phyloP scores from a whole-genome alignment of 306 rosid species.

The Lablab purpureus region DNA sequence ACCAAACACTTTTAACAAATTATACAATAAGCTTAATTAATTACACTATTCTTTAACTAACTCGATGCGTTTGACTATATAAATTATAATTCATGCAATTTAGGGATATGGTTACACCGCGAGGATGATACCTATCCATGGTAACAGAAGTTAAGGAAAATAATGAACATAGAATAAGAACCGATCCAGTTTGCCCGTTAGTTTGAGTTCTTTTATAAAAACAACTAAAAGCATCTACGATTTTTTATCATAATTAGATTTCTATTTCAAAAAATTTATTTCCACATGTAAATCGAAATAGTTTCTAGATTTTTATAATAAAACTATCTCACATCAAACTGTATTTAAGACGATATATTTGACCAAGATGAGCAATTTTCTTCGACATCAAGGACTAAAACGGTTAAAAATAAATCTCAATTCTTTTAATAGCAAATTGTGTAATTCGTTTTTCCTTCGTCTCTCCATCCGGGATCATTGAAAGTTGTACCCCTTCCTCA shows the following conservation, averaged over 20 bases:
- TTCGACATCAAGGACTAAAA: not conserved
- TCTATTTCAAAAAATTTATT: too few relatives aligned
- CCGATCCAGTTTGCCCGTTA: not conserved
- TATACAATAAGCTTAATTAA: too few relatives aligned
- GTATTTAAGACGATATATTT: not conserved
- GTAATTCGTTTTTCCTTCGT: not conserved
- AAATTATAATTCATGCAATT: too few relatives aligned
- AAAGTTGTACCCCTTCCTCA: not conserved
- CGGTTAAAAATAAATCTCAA: not conserved
- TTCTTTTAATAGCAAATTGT: not conserved
- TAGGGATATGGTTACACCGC: too few relatives aligned
- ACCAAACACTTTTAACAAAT: too few relatives aligned
- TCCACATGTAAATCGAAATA: too few relatives aligned
- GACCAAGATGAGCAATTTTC: not conserved
- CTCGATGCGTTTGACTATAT: too few relatives aligned
- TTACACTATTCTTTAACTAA: too few relatives aligned
- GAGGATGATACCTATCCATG: too few relatives aligned
- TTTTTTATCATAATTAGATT: not conserved
- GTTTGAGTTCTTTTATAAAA: not conserved
- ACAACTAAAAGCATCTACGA: not conserved
- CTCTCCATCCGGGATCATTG: not conserved
- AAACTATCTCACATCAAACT: not conserved
- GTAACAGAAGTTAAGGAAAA: too few relatives aligned
- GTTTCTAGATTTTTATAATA: too few relatives aligned
- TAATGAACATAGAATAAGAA: too few relatives aligned